Percentiles rank a stretch among this genome's conserved stretches.
phyloP scores from a whole-genome alignment of 306 rosid species.

The Castanospermum australe region DNA sequence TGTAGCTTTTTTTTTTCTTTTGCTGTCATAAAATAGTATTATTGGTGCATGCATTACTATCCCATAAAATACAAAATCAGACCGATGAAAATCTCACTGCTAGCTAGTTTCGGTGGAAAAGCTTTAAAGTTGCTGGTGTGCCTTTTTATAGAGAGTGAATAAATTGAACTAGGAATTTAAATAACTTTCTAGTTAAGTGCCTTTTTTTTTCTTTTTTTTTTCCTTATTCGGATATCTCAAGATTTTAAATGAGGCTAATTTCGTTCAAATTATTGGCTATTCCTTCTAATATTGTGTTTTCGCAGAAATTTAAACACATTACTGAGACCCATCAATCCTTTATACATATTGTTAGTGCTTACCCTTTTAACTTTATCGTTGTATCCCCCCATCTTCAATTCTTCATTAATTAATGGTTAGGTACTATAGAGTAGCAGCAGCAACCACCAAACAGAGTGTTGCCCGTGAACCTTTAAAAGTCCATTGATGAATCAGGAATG shows the following conservation, averaged over 20 bases:
- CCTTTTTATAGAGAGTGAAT: background rate
- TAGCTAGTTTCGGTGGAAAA: background rate
- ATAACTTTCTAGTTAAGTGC: background rate
- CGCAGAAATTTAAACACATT: no score
- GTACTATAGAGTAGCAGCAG: constrained; percentile 9
- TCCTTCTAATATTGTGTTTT: no score
- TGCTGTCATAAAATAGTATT: no score
- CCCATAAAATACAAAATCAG: background rate
- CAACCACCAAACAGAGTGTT: constrained; percentile 15
- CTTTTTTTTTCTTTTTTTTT: no score
- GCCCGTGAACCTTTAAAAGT: constrained; percentile 10
- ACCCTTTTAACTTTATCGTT: background rate
- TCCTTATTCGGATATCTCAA: no score
- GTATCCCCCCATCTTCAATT: background rate
- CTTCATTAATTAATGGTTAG: constrained; percentile 9
- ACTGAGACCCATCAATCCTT: no score
- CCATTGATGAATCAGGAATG: background rate
- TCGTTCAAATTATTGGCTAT: no score
- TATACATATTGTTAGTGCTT: no score
- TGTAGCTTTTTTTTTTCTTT: no score
- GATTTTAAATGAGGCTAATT: no score
- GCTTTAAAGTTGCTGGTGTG: background rate
- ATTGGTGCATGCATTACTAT: no score
- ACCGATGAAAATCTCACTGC: background rate
- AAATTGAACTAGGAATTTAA: background rate